Conservation (phyloP, 169 alveolate genomes). For the Pseudocohnilembus persalinus region DNA sequence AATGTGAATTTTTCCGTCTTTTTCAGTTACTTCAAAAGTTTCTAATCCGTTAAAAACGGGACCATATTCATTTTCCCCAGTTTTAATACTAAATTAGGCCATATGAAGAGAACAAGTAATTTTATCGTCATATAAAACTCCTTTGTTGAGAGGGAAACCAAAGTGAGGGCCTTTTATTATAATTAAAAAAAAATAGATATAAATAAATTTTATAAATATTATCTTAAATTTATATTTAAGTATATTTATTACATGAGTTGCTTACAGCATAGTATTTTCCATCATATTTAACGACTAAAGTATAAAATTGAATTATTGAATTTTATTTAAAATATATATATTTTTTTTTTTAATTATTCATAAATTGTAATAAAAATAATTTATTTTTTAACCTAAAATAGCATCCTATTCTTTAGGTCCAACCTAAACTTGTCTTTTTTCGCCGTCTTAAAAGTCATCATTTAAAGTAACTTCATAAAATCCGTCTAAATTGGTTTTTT, state of each 20-base stretch:
- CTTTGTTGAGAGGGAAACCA: constrained; percentile 63
- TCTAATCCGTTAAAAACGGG: constrained; percentile 70
- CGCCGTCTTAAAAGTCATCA: constrained; percentile 58
- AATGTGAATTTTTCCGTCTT: constrained; percentile 55
- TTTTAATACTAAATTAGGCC: constrained; percentile 60
- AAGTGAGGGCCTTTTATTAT: constrained; percentile 52
- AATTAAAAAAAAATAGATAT: no score
- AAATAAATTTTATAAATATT: no score
- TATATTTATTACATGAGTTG: constrained; percentile 21
- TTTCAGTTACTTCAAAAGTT: constrained; percentile 46
- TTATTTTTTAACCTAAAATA: constrained; percentile 16
- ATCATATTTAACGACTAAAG: constrained; percentile 47
- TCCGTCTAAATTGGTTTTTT: background rate
- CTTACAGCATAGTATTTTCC: constrained; percentile 51
- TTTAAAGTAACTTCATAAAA: constrained; percentile 11
- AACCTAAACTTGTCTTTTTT: constrained; percentile 57
- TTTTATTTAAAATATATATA: no score
- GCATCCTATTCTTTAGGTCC: constrained; percentile 62
- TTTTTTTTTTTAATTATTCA: no score
- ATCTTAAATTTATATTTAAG: no score
- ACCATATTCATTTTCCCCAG: constrained; percentile 70
- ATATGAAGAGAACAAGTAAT: constrained; percentile 70
- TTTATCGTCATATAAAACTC: constrained; percentile 62
- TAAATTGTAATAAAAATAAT: no score
- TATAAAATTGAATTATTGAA: no score